These are phyloP conservation scores for Scutellaria minor DNA, from an alignment of 257 asterid species.

Conservation along the genomic window DNA sequence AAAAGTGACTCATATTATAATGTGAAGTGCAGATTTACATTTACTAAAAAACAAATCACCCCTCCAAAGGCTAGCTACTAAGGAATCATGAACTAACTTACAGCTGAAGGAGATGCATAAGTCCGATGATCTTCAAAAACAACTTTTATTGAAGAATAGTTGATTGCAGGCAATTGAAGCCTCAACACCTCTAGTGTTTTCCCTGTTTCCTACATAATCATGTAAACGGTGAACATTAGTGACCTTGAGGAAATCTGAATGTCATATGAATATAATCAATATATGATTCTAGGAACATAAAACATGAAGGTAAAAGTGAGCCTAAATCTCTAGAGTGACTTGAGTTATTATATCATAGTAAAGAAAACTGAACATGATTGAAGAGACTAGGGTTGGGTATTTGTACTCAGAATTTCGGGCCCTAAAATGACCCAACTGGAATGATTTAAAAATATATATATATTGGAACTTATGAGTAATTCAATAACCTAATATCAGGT, in stretches of 20 bases:
- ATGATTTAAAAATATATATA: no score
- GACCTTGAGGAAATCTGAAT: conserved; percentile 26
- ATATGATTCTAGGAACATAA: conserved; percentile 23
- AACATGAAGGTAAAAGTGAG: no score
- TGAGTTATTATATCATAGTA: conserved; percentile 22
- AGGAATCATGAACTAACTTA: conserved; percentile 49
- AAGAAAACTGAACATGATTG: not conserved
- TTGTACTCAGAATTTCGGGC: no score
- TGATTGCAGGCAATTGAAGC: conserved; percentile 89
- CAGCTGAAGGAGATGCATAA: conserved; percentile 85
- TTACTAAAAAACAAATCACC: conserved; percentile 2
- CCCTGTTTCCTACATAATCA: conserved; percentile 80
- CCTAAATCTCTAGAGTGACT: conserved; percentile 33
- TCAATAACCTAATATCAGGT: not conserved
- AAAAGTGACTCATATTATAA: not conserved
- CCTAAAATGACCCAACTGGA: no score
- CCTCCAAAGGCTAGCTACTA: conserved; percentile 16
- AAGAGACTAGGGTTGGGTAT: no score
- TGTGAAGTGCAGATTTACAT: not conserved
- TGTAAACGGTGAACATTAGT: conserved; percentile 35
- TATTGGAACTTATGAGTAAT: no score
- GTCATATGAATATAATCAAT: conserved; percentile 20
- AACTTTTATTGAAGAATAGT: conserved; percentile 65
- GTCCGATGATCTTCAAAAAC: conserved; percentile 94
- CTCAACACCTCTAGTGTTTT: conserved; percentile 74